Conservation (phyloP, 2,329 filamentous ascomycete genomes). For the Catunica adiposa region DNA sequence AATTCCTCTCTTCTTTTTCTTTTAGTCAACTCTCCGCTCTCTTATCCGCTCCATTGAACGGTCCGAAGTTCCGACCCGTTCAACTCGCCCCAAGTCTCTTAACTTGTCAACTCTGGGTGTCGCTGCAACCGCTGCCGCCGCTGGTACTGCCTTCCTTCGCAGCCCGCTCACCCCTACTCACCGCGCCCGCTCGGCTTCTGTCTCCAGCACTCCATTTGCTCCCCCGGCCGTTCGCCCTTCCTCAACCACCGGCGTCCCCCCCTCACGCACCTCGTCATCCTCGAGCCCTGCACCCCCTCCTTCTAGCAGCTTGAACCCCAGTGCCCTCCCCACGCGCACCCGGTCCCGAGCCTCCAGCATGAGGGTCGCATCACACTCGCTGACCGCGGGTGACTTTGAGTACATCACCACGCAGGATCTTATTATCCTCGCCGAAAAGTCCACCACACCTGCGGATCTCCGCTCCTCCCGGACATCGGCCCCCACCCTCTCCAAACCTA, state of each 20-base stretch:
- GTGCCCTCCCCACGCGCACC: slow-evolving; percentile 3
- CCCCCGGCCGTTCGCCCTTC: not conserved
- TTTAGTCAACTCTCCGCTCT: slow-evolving; percentile 9
- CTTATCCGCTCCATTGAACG: slow-evolving; percentile 8
- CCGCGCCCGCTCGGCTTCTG: slow-evolving; percentile 5
- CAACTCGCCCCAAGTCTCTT: not conserved
- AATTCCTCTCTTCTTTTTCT: not conserved
- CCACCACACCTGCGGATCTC: not conserved
- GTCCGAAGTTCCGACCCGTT: not conserved
- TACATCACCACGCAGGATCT: slow-evolving; percentile 12
- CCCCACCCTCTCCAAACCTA: not conserved
- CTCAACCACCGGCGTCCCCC: not conserved
- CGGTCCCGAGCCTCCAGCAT: slow-evolving; percentile 9
- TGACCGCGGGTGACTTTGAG: slow-evolving; percentile 6
- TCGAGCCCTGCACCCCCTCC: not conserved
- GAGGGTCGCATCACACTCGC: slow-evolving; percentile 6
- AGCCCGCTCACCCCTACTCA: slow-evolving; percentile 5
- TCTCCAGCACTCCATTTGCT: slow-evolving; percentile 5
- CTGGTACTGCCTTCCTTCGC: not conserved
- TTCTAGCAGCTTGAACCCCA: not conserved
- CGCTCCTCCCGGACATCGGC: slow-evolving; percentile 8
- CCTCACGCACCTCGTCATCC: not conserved
- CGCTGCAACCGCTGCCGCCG: not conserved
- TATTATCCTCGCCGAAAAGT: not conserved
- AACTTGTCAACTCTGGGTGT: not conserved